phyloP scores from a whole-genome alignment of 1,284 basidiomycete genomes.

The Amylostereum areolatum region DNA sequence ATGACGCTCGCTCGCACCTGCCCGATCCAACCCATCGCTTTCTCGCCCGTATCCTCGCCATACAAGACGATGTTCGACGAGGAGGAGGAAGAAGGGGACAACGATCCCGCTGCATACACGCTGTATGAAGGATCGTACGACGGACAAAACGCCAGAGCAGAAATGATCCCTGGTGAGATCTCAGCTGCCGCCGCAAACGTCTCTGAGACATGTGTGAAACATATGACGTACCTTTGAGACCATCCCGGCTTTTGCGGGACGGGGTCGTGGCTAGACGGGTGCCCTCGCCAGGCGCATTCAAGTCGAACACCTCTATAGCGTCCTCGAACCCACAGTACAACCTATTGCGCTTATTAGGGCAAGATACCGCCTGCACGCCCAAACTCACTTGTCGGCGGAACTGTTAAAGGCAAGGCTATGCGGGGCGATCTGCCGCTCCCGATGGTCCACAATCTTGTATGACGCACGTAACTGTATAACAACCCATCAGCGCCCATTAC shows the following conservation, averaged over 20 bases:
- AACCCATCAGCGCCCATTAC: constrained; percentile 3
- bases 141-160: constrained; percentile 72
- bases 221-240: constrained; percentile 64
- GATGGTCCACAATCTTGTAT: constrained; percentile 86
- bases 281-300: constrained; percentile 68
- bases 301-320: constrained; percentile 85
- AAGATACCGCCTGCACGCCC: constrained; percentile 59
- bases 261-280: constrained; percentile 70
- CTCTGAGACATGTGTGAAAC: not conserved
- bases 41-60: constrained; percentile 50
- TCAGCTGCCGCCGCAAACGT: constrained; percentile 2
- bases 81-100: constrained; percentile 43
- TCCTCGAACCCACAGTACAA: constrained; percentile 88
- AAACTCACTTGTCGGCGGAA: constrained; percentile 55
- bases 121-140: constrained; percentile 46
- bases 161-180: constrained; percentile 65
- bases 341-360: constrained; percentile 31
- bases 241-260: constrained; percentile 75
- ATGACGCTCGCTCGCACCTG: constrained; percentile 54
- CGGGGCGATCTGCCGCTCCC: constrained; percentile 83
- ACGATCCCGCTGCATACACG: constrained; percentile 69
- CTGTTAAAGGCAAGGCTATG: constrained; percentile 77
- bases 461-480: constrained; percentile 74
- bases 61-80: constrained; percentile 71
- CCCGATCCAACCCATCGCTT: constrained; percentile 58